These are phyloP conservation scores for Malassezia slooffiae DNA, from an alignment of 1,284 basidiomycete genomes.

Conservation along the genomic window DNA sequence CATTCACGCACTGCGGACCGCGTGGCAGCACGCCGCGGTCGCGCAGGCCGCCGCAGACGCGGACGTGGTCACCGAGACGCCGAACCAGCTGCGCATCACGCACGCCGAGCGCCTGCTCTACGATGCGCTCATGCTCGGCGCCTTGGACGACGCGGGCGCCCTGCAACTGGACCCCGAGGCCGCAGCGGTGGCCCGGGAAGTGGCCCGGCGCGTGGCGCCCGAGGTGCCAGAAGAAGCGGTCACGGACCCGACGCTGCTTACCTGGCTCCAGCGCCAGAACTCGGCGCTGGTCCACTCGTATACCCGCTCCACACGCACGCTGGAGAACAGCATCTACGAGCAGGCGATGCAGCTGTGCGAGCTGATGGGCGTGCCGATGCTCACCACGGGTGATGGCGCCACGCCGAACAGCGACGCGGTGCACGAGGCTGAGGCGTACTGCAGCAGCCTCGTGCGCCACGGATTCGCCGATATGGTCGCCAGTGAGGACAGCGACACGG, in stretches of 20 bases:
- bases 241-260: slow-evolving; percentile 1
- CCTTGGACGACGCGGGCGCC: not conserved
- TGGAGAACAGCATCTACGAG: slow-evolving; percentile 22
- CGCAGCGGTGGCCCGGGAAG: too few relatives aligned
- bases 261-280: slow-evolving; percentile 19
- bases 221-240: too few relatives aligned
- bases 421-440: slow-evolving; percentile 46
- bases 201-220: too few relatives aligned
- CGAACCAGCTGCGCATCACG: not conserved
- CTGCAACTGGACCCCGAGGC: too few relatives aligned
- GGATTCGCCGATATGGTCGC: slow-evolving; percentile 43
- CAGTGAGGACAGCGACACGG: slow-evolving; percentile 46
- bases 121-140: not conserved
- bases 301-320: slow-evolving; percentile 20
- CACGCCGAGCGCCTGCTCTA: slow-evolving; percentile 5
- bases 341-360: slow-evolving; percentile 30
- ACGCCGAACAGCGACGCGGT: slow-evolving; percentile 25
- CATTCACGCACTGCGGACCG: too few relatives aligned
- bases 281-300: slow-evolving; percentile 26
- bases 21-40: too few relatives aligned
- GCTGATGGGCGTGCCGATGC: slow-evolving; percentile 30
- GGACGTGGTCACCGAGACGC: not conserved
- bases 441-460: slow-evolving; percentile 33
- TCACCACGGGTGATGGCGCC: slow-evolving; percentile 36
- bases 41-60: too few relatives aligned